Evolutionary conservation across 176 grass and related monocot genomes (phyloP).

Genomic region (Carex cristatella): DNA sequence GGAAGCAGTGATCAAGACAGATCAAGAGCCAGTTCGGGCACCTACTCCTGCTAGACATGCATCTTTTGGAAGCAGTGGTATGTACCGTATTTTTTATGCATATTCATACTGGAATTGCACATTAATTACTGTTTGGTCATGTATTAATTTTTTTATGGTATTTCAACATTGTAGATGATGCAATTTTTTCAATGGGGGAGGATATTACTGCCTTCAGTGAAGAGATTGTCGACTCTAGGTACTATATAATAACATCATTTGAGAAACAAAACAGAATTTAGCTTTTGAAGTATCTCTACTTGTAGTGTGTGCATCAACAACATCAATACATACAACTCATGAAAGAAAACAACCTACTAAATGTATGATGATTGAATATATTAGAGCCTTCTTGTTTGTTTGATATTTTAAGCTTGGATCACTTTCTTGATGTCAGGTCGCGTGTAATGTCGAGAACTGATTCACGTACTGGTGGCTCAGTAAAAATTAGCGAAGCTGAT

Average conservation of each 20-base stretch:
- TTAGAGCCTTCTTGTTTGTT: background rate
- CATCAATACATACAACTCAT: background rate
- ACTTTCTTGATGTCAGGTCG: constrained; percentile 11
- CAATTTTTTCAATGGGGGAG: constrained; percentile 21
- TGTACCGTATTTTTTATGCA: background rate
- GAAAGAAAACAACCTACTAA: background rate
- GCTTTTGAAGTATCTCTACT: background rate
- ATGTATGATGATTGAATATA: background rate
- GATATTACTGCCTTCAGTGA: background rate
- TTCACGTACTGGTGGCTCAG: constrained; percentile 7
- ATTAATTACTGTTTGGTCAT: background rate
- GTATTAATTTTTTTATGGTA: constrained; percentile 2
- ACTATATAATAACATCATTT: background rate
- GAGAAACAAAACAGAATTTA: background rate
- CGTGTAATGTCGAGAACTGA: constrained; percentile 5
- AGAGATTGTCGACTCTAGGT: constrained; percentile 13
- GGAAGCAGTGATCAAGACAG: constrained; percentile 9
- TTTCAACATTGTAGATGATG: constrained; percentile 18
- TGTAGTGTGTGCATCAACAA: background rate
- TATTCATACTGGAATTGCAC: background rate
- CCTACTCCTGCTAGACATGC: constrained; percentile 23
- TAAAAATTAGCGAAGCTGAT: constrained; percentile 7
- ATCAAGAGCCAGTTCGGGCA: constrained; percentile 11
- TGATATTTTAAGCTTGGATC: background rate
- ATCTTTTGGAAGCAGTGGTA: constrained; percentile 23